Base-by-base conservation (phyloP, 1,284 basidiomycete genomes). In the Gomphus sp. region DNA sequence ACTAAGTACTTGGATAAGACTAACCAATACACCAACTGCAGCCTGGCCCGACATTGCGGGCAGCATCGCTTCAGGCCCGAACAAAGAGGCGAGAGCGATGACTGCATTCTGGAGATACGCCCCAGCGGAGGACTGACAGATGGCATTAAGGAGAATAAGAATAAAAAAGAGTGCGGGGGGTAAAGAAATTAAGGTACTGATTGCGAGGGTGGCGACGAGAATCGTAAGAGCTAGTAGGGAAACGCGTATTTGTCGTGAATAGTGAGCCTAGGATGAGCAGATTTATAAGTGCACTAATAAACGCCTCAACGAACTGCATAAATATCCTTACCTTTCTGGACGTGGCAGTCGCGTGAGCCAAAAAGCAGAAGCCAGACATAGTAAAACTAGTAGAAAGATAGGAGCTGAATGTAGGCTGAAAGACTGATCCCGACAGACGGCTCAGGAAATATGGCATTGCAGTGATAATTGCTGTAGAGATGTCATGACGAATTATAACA, bases 31-130 rank as follows among this genome's bases (percentile, higher is more conserved):
- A 0, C 82, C 89, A 0, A 90, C 80, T 0, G 85, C 85, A 4
- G 86, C 89, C 66, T 91, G 88, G 7, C 89, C 89, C 1, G 87
- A 79, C 76, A 91, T 80, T 66, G 85, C 74, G 7, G 82, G 73
- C 69, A 89, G 87, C 61, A 91, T 78, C 7, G 81, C 81, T 11
- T 75, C 67, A 7, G 82, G 78, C 0, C 89, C 89, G 59, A 90
- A 89, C 14, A 87, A 71, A 0, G 89, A 85, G 5, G 87, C 87
- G 33, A 86, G 77, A 0, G 84, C 86, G 39, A 85, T 78, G 52
- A 85, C 74, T 11, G 89, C 80, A 0, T 82, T 85, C 63, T 84
- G 85, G 14, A 90, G 75, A 66, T 87, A 91, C 8, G 83, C 79
- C 0, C 82, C 84, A 0, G 80, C 75, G 18, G 73, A 73, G 10